These are phyloP conservation scores for Vinca major DNA, from an alignment of 305 asterid genomes.

Conservation along the genomic window DNA sequence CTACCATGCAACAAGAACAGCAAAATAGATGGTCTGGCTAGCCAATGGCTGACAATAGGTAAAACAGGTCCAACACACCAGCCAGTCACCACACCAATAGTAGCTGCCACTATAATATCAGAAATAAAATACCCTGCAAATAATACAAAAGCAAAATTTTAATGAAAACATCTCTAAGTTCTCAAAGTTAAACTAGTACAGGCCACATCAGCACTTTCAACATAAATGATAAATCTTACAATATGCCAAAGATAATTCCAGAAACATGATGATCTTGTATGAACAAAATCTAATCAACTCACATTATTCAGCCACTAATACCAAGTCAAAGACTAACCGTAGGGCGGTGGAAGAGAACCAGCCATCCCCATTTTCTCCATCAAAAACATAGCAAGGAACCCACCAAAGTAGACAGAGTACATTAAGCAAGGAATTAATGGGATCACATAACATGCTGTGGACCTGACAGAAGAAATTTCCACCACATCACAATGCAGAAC, in stretches of 20 bases:
- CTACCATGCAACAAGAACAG: conserved; percentile 59
- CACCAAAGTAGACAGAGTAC: conserved; percentile 79
- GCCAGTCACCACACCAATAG: conserved; percentile 72
- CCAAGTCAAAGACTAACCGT: conserved; percentile 48
- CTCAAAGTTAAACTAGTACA: background rate
- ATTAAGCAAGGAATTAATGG: conserved; percentile 66
- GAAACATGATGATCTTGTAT: background rate
- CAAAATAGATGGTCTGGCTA: conserved; percentile 58
- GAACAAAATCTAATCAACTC: background rate
- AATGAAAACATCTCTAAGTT: background rate
- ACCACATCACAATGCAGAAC: conserved; percentile 17
- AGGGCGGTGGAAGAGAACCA: conserved; percentile 90
- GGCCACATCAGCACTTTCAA: background rate
- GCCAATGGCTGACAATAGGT: conserved; percentile 72
- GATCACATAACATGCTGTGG: conserved; percentile 62
- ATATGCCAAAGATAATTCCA: background rate
- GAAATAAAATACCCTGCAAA: conserved; percentile 84
- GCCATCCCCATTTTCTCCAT: conserved; percentile 96
- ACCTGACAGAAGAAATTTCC: conserved; percentile 51
- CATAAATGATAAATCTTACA: background rate
- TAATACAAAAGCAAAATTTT: background rate
- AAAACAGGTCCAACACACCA: conserved; percentile 89
- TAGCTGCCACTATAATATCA: conserved; percentile 71
- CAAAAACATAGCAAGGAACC: conserved; percentile 66
- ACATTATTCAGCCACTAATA: conserved; percentile 6